phyloP scores from a whole-genome alignment of 257 asterid species.

The Solanum phureja region DNA sequence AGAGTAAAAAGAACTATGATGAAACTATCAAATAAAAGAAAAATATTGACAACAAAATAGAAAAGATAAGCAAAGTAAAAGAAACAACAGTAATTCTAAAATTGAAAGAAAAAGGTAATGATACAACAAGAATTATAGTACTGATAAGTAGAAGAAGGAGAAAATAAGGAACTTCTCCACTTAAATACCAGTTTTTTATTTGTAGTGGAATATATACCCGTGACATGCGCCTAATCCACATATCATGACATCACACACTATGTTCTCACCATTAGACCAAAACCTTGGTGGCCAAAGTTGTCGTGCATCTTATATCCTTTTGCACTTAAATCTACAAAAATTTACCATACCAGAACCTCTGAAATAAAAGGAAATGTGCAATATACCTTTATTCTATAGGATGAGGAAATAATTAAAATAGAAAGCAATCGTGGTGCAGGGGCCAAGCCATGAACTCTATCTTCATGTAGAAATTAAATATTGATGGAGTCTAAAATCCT shows the following conservation, averaged over 20 bases:
- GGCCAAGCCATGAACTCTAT: background rate
- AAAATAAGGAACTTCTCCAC: background rate
- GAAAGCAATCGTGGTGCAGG: background rate
- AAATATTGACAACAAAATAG: background rate
- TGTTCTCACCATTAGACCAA: background rate
- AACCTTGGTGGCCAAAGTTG: background rate
- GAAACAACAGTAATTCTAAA: background rate
- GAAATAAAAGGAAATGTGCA: background rate
- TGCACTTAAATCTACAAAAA: background rate
- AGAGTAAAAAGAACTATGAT: too few species aligned
- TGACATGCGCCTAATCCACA: background rate
- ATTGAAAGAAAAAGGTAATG: background rate
- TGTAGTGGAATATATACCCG: background rate
- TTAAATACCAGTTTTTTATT: background rate
- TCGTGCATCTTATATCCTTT: background rate
- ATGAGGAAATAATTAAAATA: background rate
- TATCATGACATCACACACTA: background rate
- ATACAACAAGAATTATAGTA: background rate
- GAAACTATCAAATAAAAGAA: background rate
- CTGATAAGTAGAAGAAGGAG: background rate
- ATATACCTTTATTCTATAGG: background rate
- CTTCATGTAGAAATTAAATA: background rate
- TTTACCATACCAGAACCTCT: background rate
- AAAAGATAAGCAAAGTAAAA: background rate
- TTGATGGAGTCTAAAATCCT: background rate